Evolutionary conservation across 129 eudicot genomes (phyloP), one percentile per base, ranked within the genome.

Genomic region (Escallonia herrerae): DNA sequence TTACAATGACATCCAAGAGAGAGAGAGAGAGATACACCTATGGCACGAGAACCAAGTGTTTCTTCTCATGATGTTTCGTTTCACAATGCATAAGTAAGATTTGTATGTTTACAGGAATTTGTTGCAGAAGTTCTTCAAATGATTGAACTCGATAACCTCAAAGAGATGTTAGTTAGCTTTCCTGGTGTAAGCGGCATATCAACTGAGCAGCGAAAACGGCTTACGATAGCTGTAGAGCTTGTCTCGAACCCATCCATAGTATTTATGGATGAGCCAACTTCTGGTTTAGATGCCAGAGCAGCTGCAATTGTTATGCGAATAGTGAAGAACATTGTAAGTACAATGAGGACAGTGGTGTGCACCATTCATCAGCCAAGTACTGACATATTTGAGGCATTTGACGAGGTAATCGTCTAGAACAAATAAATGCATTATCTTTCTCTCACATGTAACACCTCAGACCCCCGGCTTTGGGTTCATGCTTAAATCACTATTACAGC

Each of bases 201-300:
- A 52, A 70, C 60, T 3, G 88, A 79, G 56, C 88, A 79, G 58
- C 66, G 88, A 2, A 83, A 83, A 69, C 74, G 88, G 68, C 75
- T 83, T 22, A 79, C 88, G 10, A 83, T 83, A 40, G 84, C 84
- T 15, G 88, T 83, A 43, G 88, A 83, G 81, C 54, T 83, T 11
- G 88, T 83, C 12, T 80, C 84, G 11, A 83, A 83, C 63, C 88
- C 88, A 13, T 83, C 88, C 7, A 79, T 83, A 65, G 61, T 83
- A 13, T 79, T 83, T 67, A 83, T 83, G 88, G 88, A 83, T 50
- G 88, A 83, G 60, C 88, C 88, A 1, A 83, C 88, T 49, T 79
- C 88, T 2, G 88, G 88, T n/a, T 50, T 83, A 65, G 88, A 83
- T 72, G 88, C 88, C 15, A 79, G 84, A 68, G 82, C 82, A 51